These are phyloP conservation scores for Fusarium cicatricum DNA, from an alignment of 2,329 filamentous ascomycete species.

Conservation along the genomic window DNA sequence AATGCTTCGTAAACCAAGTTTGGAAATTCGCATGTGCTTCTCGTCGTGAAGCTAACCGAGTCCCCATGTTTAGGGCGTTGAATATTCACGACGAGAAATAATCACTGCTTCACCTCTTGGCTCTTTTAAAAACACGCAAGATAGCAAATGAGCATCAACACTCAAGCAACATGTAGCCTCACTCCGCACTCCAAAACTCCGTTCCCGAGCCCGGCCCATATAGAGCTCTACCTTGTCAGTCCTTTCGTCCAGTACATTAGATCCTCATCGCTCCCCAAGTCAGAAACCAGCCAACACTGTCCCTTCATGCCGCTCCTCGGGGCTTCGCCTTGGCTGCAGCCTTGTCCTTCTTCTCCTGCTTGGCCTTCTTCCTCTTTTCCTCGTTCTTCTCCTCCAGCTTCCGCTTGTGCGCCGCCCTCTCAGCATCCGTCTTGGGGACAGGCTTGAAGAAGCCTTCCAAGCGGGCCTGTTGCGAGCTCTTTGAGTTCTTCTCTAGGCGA, in stretches of 20 bases:
- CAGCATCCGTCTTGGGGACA: slow-evolving; percentile 83
- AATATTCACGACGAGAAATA: no score
- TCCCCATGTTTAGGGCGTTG: no score
- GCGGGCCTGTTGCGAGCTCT: slow-evolving; percentile 87
- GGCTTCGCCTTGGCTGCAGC: slow-evolving; percentile 90
- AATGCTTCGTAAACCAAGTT: no score
- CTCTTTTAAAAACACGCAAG: not conserved
- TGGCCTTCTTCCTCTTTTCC: slow-evolving; percentile 93
- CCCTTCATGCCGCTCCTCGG: slow-evolving; percentile 60
- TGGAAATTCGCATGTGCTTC: no score
- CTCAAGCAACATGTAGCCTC: not conserved
- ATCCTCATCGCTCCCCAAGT: slow-evolving; percentile 1
- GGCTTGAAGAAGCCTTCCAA: slow-evolving; percentile 98
- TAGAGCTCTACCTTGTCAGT: slow-evolving; percentile 3
- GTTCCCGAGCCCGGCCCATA: slow-evolving; percentile 7
- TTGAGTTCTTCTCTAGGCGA: slow-evolving; percentile 87
- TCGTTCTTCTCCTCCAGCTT: slow-evolving; percentile 94
- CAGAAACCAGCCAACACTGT: not conserved
- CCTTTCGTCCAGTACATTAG: slow-evolving; percentile 3
- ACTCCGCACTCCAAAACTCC: slow-evolving; percentile 38
- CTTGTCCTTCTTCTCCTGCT: slow-evolving; percentile 95
- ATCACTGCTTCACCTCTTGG: not conserved
- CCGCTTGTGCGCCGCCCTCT: slow-evolving; percentile 86
- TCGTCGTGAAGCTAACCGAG: no score
- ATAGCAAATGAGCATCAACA: not conserved